Evolutionary conservation across 805 yeast genomes (phyloP), one percentile per base, ranked within the genome.

Genomic region (Hanseniaspora pseudoguilliermondii): DNA sequence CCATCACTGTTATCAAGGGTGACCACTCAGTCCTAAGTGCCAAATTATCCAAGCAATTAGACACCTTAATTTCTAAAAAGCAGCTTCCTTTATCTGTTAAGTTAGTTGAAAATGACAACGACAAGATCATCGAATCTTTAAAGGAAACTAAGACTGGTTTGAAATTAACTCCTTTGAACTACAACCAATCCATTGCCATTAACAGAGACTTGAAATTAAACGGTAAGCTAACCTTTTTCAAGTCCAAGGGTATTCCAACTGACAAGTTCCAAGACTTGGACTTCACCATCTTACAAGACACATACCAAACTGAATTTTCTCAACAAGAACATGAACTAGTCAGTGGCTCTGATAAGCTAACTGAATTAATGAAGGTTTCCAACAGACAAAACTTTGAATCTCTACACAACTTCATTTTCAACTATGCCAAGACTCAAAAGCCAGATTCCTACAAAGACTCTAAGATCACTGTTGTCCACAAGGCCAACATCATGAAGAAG

Each of bases 241-340:
- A 90, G 76, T 85, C 86, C 73, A 80, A 93, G 60, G 93, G 95
- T 59, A 97, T 97, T 71, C 95, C 90, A 61, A 79, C 87, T 72
- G 83, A 95, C 59, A 87, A 90, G 72, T 80, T 89, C 69, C 79
- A 84, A 60, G 89, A 86, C 63, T 86, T 91, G 62, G 96, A 90
- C 75, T 80, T 91, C 68, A 96, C 90, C 42, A 78, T 93, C 62
- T 95, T 93, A 69, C 88, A 98, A 79, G 98, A 93, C 75, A 93
- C 93, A 79, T 91, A 97, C 63, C 97, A 91, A 76, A 97, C 96
- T 75, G 97, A 91, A 75, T 91, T 88, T 78, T 91, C 97, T 53
- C 97, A 97, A 66, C 79, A 93, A 66, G 98, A 91, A 79, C 97
- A 93, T 75, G 93, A 85, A 73, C 86, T 96, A 49, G 93, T 87